Evolutionary conservation across 805 yeast genomes (phyloP), one percentile per base, ranked within the genome.

Genomic region (Teunomyces stri): DNA sequence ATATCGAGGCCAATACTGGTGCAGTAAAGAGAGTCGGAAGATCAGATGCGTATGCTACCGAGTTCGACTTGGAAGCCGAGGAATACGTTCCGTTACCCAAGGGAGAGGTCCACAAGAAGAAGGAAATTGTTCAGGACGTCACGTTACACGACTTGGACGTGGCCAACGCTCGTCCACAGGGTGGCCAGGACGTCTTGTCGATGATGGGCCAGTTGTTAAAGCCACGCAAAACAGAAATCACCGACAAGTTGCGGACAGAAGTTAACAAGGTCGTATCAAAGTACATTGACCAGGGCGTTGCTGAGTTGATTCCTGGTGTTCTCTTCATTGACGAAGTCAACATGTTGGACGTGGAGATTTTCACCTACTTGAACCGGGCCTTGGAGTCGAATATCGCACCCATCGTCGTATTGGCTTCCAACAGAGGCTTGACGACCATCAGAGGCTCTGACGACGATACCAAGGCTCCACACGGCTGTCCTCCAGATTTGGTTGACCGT

Each of bases 81-180:
- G 98, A 94, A 70, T 94, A 94, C 68, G 98, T 94, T 18, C 97
- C 99, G 37, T 78, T 95, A 59, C 99, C 99, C 51, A 95, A 94
- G 72, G 99, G 99, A 45, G 99, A 94, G 68, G 96, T 94, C 39
- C 99, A 94, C 74, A 91, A 92, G 66, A 90, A 94, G 78, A 94
- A 94, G 67, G 98, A 94, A 69, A 90, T 92, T 58, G 96, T 94
- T 16, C 99, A 94, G 72, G 97, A 94, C 57, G 97, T 94, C 39
- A 89, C 98, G 3, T 78, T 94, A 58, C 97, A 94, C 66, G 99
- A 94, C 66, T 78, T 94, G 64, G 99, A 94, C 68, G 87, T 89
- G 48, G 97, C 98, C 42, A 94, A 94, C 64, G 91, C 98, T 2
- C 81, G 94, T 60, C 99, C 98, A 18, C 86, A 81, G 61, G 99